Conservation (phyloP, 129 eudicot species). For the Mikania micrantha region DNA sequence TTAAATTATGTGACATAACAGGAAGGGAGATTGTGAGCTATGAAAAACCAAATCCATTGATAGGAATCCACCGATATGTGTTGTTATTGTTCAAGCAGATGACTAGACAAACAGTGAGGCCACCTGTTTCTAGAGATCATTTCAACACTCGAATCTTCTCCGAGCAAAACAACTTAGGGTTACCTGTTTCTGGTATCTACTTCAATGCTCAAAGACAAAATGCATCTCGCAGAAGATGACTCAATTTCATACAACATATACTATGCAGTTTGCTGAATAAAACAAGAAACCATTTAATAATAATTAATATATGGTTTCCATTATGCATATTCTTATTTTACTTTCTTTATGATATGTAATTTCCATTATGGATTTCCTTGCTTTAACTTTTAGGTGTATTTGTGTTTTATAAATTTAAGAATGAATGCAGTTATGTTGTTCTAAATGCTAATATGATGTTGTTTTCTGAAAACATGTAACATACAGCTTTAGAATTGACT, state of each 20-base stretch:
- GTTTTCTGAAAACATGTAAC: no score
- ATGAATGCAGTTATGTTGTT: no score
- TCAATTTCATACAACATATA: slow-evolving; percentile 3
- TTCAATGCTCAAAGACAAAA: slow-evolving; percentile 91
- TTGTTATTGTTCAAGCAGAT: slow-evolving; percentile 72
- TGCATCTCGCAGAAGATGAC: slow-evolving; percentile 77
- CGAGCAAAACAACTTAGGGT: slow-evolving; percentile 56
- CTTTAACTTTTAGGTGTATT: no score
- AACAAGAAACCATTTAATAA: no score
- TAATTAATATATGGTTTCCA: no score
- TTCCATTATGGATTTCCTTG: no score
- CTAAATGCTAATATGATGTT: no score
- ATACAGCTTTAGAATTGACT: no score
- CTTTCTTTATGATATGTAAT: no score
- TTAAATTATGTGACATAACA: slow-evolving; percentile 9
- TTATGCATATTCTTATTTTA: no score
- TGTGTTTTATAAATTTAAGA: no score
- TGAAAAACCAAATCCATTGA: slow-evolving; percentile 76
- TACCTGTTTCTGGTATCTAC: slow-evolving; percentile 72
- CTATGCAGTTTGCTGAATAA: no score
- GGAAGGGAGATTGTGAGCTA: slow-evolving; percentile 80
- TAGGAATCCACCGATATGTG: slow-evolving; percentile 85
- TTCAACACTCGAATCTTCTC: slow-evolving; percentile 67
- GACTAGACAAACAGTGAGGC: slow-evolving; percentile 59
- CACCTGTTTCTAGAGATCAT: slow-evolving; percentile 60